A percentile compares a stretch with the other conserved stretches of the same genome.
Evolutionary conservation across 257 asterid species (phyloP).

Genomic region (Fraxinus excelsior): DNA sequence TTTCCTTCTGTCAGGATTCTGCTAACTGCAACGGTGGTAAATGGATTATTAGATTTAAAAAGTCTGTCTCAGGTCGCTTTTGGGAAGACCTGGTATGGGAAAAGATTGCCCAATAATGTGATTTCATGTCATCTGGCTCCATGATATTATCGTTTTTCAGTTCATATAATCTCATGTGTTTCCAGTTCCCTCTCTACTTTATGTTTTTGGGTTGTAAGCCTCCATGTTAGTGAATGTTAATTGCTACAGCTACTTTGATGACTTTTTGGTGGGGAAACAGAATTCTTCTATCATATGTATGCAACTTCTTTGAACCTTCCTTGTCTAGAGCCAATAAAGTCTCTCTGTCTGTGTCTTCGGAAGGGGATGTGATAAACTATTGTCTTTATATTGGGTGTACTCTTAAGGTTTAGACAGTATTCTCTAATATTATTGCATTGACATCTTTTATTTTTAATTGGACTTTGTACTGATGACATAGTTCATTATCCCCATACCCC

Average conservation of each 20-base stretch:
- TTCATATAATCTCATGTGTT: not conserved
- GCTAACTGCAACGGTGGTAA: constrained; percentile 97
- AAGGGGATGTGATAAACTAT: not conserved
- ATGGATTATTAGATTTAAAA: constrained; percentile 95
- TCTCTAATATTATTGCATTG: not conserved
- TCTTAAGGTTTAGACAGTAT: not conserved
- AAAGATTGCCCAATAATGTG: not conserved
- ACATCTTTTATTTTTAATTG: no score
- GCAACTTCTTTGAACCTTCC: not conserved
- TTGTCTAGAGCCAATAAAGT: not conserved
- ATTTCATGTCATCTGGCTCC: not conserved
- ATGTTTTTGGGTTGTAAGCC: not conserved
- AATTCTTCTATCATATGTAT: not conserved
- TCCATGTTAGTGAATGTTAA: not conserved
- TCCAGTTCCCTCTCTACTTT: not conserved
- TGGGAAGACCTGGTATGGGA: constrained; percentile 97
- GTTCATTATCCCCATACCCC: no score
- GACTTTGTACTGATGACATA: no score
- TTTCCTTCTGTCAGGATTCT: constrained; percentile 61
- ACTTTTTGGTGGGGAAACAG: not conserved
- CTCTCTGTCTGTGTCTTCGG: not conserved
- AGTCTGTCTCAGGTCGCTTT: constrained; percentile 88
- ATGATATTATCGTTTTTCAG: not conserved
- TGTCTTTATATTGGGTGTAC: not conserved
- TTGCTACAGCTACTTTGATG: not conserved